Evolutionary conservation across 1,139 yeast genomes (phyloP), one percentile per base, ranked within the genome.

Genomic region (Hanseniaspora uvarum): DNA sequence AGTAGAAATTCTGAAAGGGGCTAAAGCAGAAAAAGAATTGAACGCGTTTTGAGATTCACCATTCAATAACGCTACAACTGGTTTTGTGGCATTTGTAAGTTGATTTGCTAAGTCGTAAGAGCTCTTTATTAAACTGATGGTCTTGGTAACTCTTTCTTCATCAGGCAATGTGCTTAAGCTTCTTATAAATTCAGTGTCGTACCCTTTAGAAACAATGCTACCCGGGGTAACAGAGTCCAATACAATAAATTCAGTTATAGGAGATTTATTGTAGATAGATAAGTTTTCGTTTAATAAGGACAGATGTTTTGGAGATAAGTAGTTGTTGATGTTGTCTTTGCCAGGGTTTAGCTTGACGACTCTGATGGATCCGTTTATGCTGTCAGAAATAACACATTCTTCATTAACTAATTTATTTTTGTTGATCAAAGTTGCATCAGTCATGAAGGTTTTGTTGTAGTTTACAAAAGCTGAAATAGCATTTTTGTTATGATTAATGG

Each of bases 1-100:
- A 38, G 96, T 86, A 12, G 94, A 94, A 49, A 92, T 74, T 65
- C 98, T 79, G 74, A 89, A 89, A 2, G 96, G 94, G n/a, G 89
- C 85, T 68, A 94, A 97, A 44, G 86, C 83, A 0, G 92, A 76
- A 55, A 92, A 72, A 3, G 52, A 31, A 16, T 39, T 48, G 8
- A 37, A 38, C 11, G 98, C 98, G 18, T 39, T 48, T 16, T 39
- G 16, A 12, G 46, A 21, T 39, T 39, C 33, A 21, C 52, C 52
- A 28, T 48, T 48, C 7, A 38, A 23, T 6, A 48, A 26, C 6
- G 41, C 24, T n/a, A 48, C 46, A 23, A 40, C 19, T 19, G 46
- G 43, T 23, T 39, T 48, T 5, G 39, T 19, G 6, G 44, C 14
- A 3, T 39, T 11, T 18, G 24, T 12, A n/a, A 48, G 31, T 10